Conservation (phyloP, 306 rosid genomes). For the Lathyrus aphaca region DNA sequence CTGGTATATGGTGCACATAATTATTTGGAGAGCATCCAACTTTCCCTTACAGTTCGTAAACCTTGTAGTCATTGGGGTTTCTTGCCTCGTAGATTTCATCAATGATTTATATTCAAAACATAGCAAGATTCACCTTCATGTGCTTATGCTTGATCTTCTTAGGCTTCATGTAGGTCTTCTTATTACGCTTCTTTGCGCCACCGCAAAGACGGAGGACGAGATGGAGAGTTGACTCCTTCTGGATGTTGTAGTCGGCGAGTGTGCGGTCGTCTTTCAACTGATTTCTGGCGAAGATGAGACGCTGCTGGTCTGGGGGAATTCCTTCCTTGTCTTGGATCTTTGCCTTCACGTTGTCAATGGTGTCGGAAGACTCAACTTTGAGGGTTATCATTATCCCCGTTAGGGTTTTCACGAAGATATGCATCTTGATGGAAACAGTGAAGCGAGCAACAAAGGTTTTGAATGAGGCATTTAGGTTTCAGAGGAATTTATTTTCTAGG, state of each 20-base stretch:
- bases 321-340: slow-evolving; percentile 34
- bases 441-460: background rate
- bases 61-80: no score
- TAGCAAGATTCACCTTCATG: slow-evolving; percentile 27
- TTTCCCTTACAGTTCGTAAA: no score
- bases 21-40: no score
- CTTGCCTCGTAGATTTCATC: no score
- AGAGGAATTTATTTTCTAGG: no score
- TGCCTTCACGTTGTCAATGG: no score
- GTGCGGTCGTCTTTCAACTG: slow-evolving; percentile 27
- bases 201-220: slow-evolving; percentile 27
- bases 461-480: background rate
- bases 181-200: slow-evolving; percentile 32
- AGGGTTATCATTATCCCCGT: slow-evolving; percentile 33
- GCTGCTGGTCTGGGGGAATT: slow-evolving; percentile 27
- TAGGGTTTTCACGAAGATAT: slow-evolving; percentile 37
- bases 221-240: slow-evolving; percentile 30
- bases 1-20: no score
- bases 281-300: no score
- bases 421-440: slow-evolving; percentile 2
- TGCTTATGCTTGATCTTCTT: slow-evolving; percentile 36
- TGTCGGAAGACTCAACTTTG: no score
- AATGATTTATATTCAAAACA: no score
- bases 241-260: slow-evolving; percentile 36
- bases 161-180: slow-evolving; percentile 32